Conservation (phyloP, 1,284 basidiomycete species). For the Tilletia caries region DNA sequence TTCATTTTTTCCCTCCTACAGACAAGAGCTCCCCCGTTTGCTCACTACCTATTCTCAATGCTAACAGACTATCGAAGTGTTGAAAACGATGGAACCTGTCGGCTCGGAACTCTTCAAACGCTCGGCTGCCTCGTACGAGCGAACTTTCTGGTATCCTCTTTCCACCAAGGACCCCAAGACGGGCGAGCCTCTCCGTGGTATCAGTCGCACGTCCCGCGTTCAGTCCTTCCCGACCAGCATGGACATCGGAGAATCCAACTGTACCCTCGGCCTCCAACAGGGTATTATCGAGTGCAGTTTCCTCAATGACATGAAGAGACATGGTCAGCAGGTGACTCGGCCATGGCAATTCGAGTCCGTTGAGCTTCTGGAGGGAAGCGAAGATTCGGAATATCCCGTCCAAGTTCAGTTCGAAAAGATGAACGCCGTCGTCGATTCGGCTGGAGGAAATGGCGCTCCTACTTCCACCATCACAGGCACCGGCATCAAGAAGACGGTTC, state of each 20-base stretch:
- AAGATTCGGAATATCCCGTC: conserved; percentile 35
- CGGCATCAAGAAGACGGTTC: conserved; percentile 45
- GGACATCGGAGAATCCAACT: conserved; percentile 55
- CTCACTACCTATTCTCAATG: too few relatives aligned
- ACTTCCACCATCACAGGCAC: conserved; percentile 42
- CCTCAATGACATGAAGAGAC: conserved; percentile 53
- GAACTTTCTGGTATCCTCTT: conserved; percentile 52
- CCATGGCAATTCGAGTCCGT: conserved; percentile 43
- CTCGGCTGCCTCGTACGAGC: conserved; percentile 53
- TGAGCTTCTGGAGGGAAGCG: conserved; percentile 34
- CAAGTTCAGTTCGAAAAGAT: conserved; percentile 46
- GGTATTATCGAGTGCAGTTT: conserved; percentile 55
- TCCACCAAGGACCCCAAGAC: conserved; percentile 37
- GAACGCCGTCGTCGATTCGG: conserved; percentile 36
- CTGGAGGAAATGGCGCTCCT: conserved; percentile 39
- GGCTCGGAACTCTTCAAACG: conserved; percentile 46
- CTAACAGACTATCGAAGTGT: conserved; percentile 64
- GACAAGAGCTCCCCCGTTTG: too few relatives aligned
- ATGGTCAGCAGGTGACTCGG: conserved; percentile 50
- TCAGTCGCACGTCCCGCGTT: conserved; percentile 53
- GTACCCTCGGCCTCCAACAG: conserved; percentile 56
- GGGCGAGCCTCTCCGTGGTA: conserved; percentile 30
- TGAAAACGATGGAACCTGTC: conserved; percentile 56
- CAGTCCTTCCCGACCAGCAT: conserved; percentile 56
- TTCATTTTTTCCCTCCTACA: too few relatives aligned